These are phyloP conservation scores for Fusarium pseudograminearum DNA, from an alignment of 2,329 filamentous ascomycete species.

Conservation along the genomic window DNA sequence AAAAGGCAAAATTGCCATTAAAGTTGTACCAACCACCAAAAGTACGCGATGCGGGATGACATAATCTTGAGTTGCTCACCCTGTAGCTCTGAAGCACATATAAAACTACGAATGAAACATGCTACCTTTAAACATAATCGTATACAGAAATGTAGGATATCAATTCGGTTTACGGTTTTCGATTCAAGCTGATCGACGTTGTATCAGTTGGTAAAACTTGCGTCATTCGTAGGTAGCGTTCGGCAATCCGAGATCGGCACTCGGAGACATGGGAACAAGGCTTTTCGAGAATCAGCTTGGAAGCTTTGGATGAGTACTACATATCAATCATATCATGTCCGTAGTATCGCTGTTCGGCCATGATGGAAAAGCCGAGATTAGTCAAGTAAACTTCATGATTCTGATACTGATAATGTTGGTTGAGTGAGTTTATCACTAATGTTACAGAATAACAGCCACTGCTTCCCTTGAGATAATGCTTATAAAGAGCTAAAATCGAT, in stretches of 20 bases:
- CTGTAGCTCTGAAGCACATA: neutral
- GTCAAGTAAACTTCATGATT: conserved; percentile 16
- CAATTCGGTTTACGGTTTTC: too few species aligned
- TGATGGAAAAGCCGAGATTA: conserved; percentile 18
- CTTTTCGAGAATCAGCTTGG: conserved; percentile 1
- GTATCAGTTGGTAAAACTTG: neutral
- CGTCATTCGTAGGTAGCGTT: conserved; percentile 17
- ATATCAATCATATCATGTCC: neutral
- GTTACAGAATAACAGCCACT: neutral
- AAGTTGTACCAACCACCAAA: too few species aligned
- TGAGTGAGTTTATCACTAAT: neutral
- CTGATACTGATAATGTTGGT: neutral
- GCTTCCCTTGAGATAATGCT: neutral
- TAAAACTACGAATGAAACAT: neutral
- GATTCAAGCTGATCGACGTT: neutral
- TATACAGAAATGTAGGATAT: neutral
- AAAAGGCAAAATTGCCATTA: too few species aligned
- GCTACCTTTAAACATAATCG: too few species aligned
- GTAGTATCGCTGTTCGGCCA: conserved; percentile 18
- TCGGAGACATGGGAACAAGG: conserved; percentile 11
- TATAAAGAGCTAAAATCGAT: rapidly evolving
- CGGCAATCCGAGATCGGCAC: conserved; percentile 32
- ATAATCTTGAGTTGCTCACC: conserved; percentile 37
- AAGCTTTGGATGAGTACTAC: neutral
- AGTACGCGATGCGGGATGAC: conserved; percentile 32